Evolutionary conservation across 2,329 filamentous ascomycete species (phyloP).

Genomic region (Fusarium palustre): DNA sequence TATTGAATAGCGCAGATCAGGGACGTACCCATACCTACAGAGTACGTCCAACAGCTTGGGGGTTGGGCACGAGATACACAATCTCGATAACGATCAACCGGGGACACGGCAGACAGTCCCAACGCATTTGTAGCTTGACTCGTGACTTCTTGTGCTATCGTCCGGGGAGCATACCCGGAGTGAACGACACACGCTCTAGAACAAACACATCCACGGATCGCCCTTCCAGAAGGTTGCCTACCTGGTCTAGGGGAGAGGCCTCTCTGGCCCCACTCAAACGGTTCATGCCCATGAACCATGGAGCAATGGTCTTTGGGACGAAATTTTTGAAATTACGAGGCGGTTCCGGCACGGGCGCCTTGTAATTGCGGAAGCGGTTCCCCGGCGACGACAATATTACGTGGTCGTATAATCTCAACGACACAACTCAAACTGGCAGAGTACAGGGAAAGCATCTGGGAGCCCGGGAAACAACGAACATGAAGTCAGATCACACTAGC

Average conservation of each 20-base stretch:
- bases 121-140: conserved; percentile 37
- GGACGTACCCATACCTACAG: conserved; percentile 2
- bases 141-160: conserved; percentile 33
- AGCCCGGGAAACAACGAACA: conserved; percentile 38
- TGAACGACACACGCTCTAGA: conserved; percentile 35
- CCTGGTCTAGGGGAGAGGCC: conserved; percentile 35
- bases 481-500: conserved; percentile 35
- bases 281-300: conserved; percentile 36
- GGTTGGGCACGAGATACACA: conserved; percentile 26
- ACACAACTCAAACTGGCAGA: conserved; percentile 24
- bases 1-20: conserved; percentile 21
- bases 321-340: conserved; percentile 49
- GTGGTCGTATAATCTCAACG: conserved; percentile 26
- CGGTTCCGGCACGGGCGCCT: conserved; percentile 40
- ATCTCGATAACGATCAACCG: conserved; percentile 39
- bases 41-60: conserved; percentile 1
- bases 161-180: conserved; percentile 39
- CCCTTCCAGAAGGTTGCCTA: conserved; percentile 47
- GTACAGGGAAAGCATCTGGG: conserved; percentile 22
- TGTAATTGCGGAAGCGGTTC: conserved; percentile 48
- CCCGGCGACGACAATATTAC: conserved; percentile 48
- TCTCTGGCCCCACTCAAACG: conserved; percentile 37
- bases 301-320: conserved; percentile 35
- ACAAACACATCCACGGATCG: conserved; percentile 39
- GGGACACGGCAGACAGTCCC: conserved; percentile 30